Evolutionary conservation across 768 basidiomycete species (phyloP).

Genomic region (Scleroderma bovista): DNA sequence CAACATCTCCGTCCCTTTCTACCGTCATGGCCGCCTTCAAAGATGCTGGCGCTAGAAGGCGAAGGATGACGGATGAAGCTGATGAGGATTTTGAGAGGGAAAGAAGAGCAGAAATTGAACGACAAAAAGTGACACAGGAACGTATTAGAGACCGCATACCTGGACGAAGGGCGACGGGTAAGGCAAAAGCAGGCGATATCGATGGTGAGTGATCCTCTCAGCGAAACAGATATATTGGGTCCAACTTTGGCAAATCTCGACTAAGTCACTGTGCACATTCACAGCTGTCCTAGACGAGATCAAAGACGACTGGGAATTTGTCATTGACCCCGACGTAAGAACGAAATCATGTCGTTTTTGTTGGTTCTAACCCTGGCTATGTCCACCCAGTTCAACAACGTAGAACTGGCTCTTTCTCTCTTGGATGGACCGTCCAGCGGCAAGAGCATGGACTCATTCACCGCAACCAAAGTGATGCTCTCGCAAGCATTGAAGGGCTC

Average conservation of each 20-base stretch:
- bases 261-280: slow-evolving; percentile 1
- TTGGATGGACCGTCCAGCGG: slow-evolving; percentile 71
- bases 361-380: slow-evolving; percentile 3
- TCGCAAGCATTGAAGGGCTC: slow-evolving; percentile 81
- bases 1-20: slow-evolving; percentile 44
- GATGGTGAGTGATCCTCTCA: slow-evolving; percentile 66
- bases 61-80: slow-evolving; percentile 46
- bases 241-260: background rate
- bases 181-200: slow-evolving; percentile 70
- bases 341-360: slow-evolving; percentile 1
- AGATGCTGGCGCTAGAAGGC: slow-evolving; percentile 49
- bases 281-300: slow-evolving; percentile 82
- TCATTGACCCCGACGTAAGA: slow-evolving; percentile 74
- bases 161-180: slow-evolving; percentile 46
- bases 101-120: slow-evolving; percentile 55
- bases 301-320: slow-evolving; percentile 85
- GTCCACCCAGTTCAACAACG: slow-evolving; percentile 75
- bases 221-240: background rate
- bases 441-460: slow-evolving; percentile 74
- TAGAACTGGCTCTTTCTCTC: slow-evolving; percentile 86
- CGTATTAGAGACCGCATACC: slow-evolving; percentile 66
- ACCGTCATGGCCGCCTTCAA: slow-evolving; percentile 68
- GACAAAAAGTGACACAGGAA: slow-evolving; percentile 61
- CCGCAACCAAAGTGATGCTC: slow-evolving; percentile 67
- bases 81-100: slow-evolving; percentile 57